These are phyloP conservation scores for Aspergillus sojae DNA, from an alignment of 2,329 filamentous ascomycete species.

Conservation along the genomic window DNA sequence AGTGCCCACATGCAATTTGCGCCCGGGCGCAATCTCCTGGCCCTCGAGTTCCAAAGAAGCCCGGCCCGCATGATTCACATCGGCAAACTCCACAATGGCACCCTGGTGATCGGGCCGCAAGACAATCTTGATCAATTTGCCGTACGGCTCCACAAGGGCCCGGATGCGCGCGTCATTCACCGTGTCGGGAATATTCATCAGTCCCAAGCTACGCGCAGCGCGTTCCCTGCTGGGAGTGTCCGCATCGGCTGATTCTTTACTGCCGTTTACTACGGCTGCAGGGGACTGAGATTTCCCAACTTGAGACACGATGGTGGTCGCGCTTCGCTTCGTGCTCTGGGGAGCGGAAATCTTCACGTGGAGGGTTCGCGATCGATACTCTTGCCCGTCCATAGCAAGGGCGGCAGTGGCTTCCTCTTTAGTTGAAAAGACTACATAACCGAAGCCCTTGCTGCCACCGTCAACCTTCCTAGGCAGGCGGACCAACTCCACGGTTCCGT, in stretches of 20 bases:
- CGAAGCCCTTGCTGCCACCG: constrained; percentile 74
- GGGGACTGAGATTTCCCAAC: constrained; percentile 39
- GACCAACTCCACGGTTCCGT: constrained; percentile 73
- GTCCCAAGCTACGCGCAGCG: constrained; percentile 71
- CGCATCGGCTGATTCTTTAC: constrained; percentile 37
- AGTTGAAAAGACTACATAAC: constrained; percentile 75
- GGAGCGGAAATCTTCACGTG: constrained; percentile 61
- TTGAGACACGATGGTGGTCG: constrained; percentile 49
- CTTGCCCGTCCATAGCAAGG: constrained; percentile 69
- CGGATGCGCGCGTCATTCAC: constrained; percentile 84
- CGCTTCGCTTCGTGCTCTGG: constrained; percentile 45
- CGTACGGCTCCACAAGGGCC: constrained; percentile 70
- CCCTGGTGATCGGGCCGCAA: constrained; percentile 81
- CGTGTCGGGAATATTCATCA: constrained; percentile 88
- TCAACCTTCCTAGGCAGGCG: constrained; percentile 69
- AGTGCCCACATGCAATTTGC: constrained; percentile 51
- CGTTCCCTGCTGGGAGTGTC: constrained; percentile 46
- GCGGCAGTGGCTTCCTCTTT: constrained; percentile 69
- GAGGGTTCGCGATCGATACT: constrained; percentile 69
- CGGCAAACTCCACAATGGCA: constrained; percentile 80
- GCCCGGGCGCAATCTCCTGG: constrained; percentile 47
- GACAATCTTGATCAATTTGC: constrained; percentile 72
- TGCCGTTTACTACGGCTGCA: constrained; percentile 38
- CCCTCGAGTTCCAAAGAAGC: constrained; percentile 51
- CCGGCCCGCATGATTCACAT: constrained; percentile 70